Percentiles rank a stretch among this genome's conserved stretches.
Conservation (phyloP, 1,139 yeast species). For the Lodderomyces beijingensis region DNA sequence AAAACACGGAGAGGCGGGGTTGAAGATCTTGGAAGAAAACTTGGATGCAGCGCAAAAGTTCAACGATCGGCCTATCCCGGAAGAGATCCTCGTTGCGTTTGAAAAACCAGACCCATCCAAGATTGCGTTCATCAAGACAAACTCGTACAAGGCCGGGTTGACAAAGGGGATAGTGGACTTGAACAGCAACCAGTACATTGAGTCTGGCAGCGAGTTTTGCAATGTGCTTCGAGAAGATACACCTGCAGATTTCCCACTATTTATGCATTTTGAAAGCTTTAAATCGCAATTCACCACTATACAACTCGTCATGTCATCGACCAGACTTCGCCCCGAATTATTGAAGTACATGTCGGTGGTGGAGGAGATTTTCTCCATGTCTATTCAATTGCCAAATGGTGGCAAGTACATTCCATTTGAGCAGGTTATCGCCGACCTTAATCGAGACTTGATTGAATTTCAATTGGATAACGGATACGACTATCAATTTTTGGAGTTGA, state of each 20-base stretch:
- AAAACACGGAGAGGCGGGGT: conserved; percentile 58
- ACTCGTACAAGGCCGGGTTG: conserved; percentile 52
- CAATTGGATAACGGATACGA: conserved; percentile 56
- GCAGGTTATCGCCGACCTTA: conserved; percentile 66
- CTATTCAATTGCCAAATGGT: conserved; percentile 65
- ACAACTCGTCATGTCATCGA: conserved; percentile 60
- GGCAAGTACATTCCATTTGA: conserved; percentile 64
- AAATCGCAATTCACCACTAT: conserved; percentile 79
- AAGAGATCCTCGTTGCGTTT: conserved; percentile 54
- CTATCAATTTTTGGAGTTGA: conserved; percentile 59
- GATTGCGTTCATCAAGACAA: conserved; percentile 69
- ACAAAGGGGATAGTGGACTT: conserved; percentile 19
- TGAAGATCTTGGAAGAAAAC: conserved; percentile 44
- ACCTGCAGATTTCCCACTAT: conserved; percentile 57
- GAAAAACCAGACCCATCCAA: conserved; percentile 71
- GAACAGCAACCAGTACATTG: conserved; percentile 14
- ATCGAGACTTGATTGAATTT: conserved; percentile 66
- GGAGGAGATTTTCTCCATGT: conserved; percentile 63
- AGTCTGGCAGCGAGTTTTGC: conserved; percentile 23
- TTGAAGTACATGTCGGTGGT: conserved; percentile 68
- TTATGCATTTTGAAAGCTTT: conserved; percentile 74
- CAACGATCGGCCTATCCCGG: conserved; percentile 77
- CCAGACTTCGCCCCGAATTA: conserved; percentile 50
- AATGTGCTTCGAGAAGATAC: conserved; percentile 31
- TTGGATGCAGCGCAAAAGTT: conserved; percentile 59